Evolutionary conservation across 257 asterid species (phyloP).

Genomic region (Solanum pimpinellifolium): DNA sequence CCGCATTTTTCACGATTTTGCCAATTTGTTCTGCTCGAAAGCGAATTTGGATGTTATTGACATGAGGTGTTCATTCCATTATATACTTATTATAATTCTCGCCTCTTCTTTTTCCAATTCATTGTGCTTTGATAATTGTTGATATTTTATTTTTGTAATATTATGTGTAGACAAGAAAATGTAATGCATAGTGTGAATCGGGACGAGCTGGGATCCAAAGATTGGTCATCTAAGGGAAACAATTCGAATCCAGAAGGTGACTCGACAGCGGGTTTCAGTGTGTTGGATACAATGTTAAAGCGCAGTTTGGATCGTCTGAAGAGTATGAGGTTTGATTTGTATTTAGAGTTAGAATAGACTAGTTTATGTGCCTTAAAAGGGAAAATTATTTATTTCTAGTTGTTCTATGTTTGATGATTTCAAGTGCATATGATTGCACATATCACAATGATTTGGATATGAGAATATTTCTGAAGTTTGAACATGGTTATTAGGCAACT

Average conservation of each 20-base stretch:
- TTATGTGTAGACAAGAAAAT: constrained; percentile 2
- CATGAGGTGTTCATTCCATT: constrained; percentile 22
- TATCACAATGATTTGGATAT: background rate
- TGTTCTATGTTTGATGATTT: background rate
- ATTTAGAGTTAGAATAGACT: background rate
- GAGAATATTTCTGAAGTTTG: background rate
- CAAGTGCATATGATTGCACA: background rate
- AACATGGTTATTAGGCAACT: background rate
- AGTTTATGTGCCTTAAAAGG: background rate
- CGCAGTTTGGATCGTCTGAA: constrained; percentile 66
- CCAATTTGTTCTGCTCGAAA: constrained; percentile 21
- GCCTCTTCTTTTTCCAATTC: background rate
- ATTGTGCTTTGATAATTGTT: background rate
- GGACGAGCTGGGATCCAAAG: constrained; percentile 7
- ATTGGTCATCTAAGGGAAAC: constrained; percentile 7
- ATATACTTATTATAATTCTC: background rate
- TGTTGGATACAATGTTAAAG: constrained; percentile 60
- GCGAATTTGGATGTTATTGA: constrained; percentile 16
- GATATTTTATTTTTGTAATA: background rate
- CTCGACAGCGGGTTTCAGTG: constrained; percentile 53
- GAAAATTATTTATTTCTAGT: background rate
- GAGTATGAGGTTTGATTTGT: constrained; percentile 44
- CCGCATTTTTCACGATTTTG: constrained; percentile 22
- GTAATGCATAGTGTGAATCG: background rate
- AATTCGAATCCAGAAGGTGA: constrained; percentile 37